phyloP scores from a whole-genome alignment of 345 rosid species.

The Ricinus communis region DNA sequence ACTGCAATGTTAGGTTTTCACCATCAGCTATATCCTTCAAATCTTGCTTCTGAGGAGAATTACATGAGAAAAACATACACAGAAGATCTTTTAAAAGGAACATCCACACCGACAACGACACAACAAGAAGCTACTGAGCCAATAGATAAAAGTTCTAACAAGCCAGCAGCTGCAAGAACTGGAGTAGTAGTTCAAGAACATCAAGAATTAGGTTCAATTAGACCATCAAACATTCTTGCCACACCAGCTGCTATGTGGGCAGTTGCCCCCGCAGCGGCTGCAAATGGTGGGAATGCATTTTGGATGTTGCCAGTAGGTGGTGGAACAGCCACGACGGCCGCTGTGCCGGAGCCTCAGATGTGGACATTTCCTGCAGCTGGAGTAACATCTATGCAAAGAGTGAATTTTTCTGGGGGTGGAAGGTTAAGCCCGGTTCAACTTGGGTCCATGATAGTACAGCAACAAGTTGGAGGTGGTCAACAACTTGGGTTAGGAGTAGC shows the following conservation, averaged over 20 bases:
- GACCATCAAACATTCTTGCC: constrained; percentile 37
- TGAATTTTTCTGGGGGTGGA: constrained; percentile 48
- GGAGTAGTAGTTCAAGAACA: constrained; percentile 43
- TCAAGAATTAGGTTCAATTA: constrained; percentile 24
- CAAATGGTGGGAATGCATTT: constrained; percentile 66
- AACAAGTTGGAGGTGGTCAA: constrained; percentile 49
- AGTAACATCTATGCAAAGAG: constrained; percentile 20
- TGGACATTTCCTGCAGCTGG: constrained; percentile 61
- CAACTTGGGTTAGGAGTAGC: constrained; percentile 61
- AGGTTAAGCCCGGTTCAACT: constrained; percentile 57
- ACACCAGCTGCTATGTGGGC: constrained; percentile 79
- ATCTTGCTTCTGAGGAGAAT: constrained; percentile 28
- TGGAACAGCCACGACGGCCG: constrained; percentile 20
- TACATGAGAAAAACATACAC: constrained; percentile 47
- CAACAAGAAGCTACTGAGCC: constrained; percentile 21
- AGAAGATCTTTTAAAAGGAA: constrained; percentile 71
- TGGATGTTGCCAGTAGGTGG: constrained; percentile 78
- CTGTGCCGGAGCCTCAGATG: constrained; percentile 49
- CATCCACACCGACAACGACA: constrained; percentile 7
- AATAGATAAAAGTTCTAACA: constrained; percentile 22
- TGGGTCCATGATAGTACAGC: constrained; percentile 69
- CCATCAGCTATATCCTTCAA: constrained; percentile 54
- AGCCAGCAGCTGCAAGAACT: constrained; percentile 30
- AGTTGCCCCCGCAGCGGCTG: constrained; percentile 45
- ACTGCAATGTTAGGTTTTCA: constrained; percentile 52